These are phyloP conservation scores for Cladophialophora bantiana DNA, from an alignment of 2,329 filamentous ascomycete genomes.

Conservation along the genomic window DNA sequence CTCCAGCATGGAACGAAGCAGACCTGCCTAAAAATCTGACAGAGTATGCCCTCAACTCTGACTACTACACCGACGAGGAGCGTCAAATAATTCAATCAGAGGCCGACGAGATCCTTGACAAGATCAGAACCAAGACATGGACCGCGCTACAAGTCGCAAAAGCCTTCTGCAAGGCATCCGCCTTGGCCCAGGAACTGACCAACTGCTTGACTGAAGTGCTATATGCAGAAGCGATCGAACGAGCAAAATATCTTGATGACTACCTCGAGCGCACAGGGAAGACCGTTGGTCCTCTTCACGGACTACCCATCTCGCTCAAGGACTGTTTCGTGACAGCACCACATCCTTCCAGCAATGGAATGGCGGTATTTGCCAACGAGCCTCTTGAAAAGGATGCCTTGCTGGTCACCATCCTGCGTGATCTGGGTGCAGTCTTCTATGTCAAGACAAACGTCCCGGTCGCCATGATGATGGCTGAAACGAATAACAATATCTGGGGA, in stretches of 20 bases:
- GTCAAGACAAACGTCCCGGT: slow-evolving; percentile 62
- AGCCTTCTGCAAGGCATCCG: slow-evolving; percentile 62
- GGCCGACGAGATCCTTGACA: slow-evolving; percentile 46
- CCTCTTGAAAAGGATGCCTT: slow-evolving; percentile 42
- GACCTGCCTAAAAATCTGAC: slow-evolving; percentile 39
- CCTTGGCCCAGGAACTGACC: slow-evolving; percentile 49
- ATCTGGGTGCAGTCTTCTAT: slow-evolving; percentile 58
- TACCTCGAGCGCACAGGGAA: slow-evolving; percentile 55
- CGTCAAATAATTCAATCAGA: slow-evolving; percentile 57
- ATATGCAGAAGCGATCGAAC: slow-evolving; percentile 60
- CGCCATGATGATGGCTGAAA: slow-evolving; percentile 55
- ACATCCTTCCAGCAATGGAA: slow-evolving; percentile 47
- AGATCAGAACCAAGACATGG: slow-evolving; percentile 51
- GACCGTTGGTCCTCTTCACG: slow-evolving; percentile 70
- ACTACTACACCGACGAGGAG: slow-evolving; percentile 64
- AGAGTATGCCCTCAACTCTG: slow-evolving; percentile 52
- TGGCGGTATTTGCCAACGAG: slow-evolving; percentile 48
- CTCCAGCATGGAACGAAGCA: slow-evolving; percentile 35
- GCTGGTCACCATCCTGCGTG: slow-evolving; percentile 49
- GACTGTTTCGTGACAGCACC: slow-evolving; percentile 39
- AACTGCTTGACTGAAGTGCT: slow-evolving; percentile 67
- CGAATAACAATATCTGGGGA: slow-evolving; percentile 53
- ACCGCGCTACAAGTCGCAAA: slow-evolving; percentile 60
- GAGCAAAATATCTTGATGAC: slow-evolving; percentile 61
- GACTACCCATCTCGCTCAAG: slow-evolving; percentile 66